phyloP scores from a whole-genome alignment of 164 flowering plant species.

The Sextonia rubra region DNA sequence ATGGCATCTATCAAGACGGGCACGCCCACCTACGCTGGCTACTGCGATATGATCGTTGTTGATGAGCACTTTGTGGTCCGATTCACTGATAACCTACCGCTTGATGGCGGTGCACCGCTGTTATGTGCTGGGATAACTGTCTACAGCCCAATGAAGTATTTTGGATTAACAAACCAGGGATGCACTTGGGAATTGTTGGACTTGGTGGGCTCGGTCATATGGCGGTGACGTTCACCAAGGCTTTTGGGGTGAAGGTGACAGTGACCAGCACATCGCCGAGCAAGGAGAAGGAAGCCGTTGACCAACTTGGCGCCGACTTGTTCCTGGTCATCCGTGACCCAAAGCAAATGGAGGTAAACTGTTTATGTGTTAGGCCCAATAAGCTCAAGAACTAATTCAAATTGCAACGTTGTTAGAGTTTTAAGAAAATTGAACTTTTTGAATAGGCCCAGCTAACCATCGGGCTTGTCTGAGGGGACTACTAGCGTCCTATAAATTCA shows the following conservation, averaged over 20 bases:
- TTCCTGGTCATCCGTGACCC: conserved; percentile 52
- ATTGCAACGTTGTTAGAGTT: background rate
- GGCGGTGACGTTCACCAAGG: conserved; percentile 57
- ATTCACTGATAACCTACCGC: conserved; percentile 42
- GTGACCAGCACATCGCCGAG: conserved; percentile 63
- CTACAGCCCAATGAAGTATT: conserved; percentile 44
- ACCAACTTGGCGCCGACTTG: conserved; percentile 49
- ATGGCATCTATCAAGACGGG: conserved; percentile 23
- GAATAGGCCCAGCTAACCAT: too few relatives aligned
- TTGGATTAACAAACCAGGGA: conserved; percentile 34
- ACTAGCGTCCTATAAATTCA: too few relatives aligned
- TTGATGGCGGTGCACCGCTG: conserved; percentile 40
- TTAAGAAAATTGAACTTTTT: too few relatives aligned
- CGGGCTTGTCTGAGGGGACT: too few relatives aligned
- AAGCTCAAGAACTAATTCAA: background rate
- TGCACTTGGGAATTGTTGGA: conserved; percentile 45
- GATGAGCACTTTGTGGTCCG: conserved; percentile 35
- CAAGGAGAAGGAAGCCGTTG: conserved; percentile 58
- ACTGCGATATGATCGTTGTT: conserved; percentile 30
- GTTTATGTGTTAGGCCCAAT: conserved; percentile 7
- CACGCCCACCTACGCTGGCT: conserved; percentile 35
- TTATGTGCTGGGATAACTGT: conserved; percentile 48
- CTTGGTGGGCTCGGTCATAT: conserved; percentile 65
- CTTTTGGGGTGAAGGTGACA: conserved; percentile 52
- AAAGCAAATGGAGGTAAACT: conserved; percentile 39